Evolutionary conservation across 176 grass and related monocot species (phyloP), one percentile per base, ranked within the genome.

Genomic region (Triticum urartu): DNA sequence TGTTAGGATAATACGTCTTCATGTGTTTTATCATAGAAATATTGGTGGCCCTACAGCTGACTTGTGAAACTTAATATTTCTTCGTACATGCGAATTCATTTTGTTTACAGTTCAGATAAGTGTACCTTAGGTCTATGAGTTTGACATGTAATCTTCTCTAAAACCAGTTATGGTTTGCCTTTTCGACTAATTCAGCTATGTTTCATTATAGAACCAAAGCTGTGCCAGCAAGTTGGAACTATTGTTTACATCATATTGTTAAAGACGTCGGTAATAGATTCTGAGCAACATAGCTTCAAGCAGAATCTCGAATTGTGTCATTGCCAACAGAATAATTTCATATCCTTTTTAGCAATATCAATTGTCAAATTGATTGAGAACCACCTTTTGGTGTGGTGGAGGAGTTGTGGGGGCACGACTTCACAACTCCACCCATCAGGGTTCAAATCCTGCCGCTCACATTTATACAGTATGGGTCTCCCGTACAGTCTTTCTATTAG

Each of bases 191-290:
- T 68, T 79, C 34, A 71, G 18, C 48, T 61, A 40, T 71, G 65
- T 36, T 61, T 9, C 62, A 30, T 68, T n/a, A 70, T 21, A 9
- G 50, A 61, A 11, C 35, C 50, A 72, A 72, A 28, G 81, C 21
- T 73, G 28, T 39, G 81, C 33, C 30, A 15, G 20, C 73, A 32
- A 68, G 25, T 28, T 69, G 33, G 48, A 79, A 69, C 22, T 86
- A 13, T n/a, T 78, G 8, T 85, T 14, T 86, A 15, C 20, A 61
- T 18, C 17, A 15, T n/a, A 86, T 86, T 73, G 58, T 68, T 68
- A 62, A 68, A 56, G n/a, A 68, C 62, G 76, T 43, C 0, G 0
- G 15, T 42, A 75, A 36, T 60, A 5, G 34, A 52, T 1, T 68
- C 38, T 12, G 40, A 81, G 66, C 25, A 74, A 26, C 56, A 72